Evolutionary conservation across 129 eudicot species (phyloP).

Genomic region (Flaveria linearis): DNA sequence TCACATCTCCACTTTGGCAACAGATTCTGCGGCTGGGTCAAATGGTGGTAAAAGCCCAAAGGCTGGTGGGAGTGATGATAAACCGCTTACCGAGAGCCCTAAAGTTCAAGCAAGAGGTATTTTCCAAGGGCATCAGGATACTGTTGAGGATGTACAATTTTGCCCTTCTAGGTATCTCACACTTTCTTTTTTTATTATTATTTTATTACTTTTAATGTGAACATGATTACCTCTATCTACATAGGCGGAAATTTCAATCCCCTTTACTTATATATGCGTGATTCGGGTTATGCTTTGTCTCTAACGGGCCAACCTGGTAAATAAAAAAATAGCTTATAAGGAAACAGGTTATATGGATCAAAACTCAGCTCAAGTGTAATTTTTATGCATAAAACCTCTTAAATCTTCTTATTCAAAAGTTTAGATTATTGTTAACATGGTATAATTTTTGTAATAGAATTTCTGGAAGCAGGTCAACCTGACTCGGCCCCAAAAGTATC

Average conservation of each 20-base stretch:
- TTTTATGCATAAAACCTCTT: neutral
- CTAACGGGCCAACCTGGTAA: neutral
- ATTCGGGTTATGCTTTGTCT: neutral
- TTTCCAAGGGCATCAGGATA: slow-evolving; percentile 81
- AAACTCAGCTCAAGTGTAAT: neutral
- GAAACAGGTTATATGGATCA: neutral
- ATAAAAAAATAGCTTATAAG: neutral
- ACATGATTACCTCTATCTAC: neutral
- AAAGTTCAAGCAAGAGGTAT: slow-evolving; percentile 74
- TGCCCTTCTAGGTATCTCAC: slow-evolving; percentile 83
- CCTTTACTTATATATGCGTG: neutral
- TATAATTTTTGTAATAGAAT: neutral
- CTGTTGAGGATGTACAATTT: slow-evolving; percentile 95
- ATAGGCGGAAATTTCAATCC: neutral
- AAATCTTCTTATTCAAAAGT: neutral
- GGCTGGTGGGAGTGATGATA: slow-evolving; percentile 43
- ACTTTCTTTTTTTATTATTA: neutral
- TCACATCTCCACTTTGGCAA: slow-evolving; percentile 77
- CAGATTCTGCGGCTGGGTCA: slow-evolving; percentile 64
- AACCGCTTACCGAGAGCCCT: slow-evolving; percentile 52
- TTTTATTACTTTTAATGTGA: neutral
- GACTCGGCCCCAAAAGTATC: neutral
- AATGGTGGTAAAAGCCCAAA: slow-evolving; percentile 48
- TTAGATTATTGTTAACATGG: neutral
- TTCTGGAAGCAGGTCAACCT: neutral